Evolutionary conservation across 1,284 basidiomycete species (phyloP).

Genomic region (Ustilago bromivora): DNA sequence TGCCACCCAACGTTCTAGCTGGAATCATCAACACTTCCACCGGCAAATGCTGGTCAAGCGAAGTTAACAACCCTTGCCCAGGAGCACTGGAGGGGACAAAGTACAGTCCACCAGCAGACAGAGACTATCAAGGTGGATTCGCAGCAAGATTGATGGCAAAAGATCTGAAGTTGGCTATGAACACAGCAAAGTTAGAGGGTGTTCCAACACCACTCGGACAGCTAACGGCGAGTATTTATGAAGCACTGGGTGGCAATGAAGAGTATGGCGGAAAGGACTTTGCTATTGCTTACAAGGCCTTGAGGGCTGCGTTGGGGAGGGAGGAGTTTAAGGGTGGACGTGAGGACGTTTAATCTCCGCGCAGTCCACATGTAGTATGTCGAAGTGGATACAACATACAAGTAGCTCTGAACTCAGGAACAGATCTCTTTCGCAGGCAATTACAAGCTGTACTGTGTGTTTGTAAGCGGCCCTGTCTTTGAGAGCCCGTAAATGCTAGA

Average conservation of each 20-base stretch:
- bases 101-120: constrained; percentile 82
- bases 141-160: constrained; percentile 54
- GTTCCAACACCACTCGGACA: constrained; percentile 59
- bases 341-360: constrained; percentile 25
- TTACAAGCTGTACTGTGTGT: not conserved
- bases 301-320: constrained; percentile 50
- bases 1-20: constrained; percentile 56
- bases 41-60: constrained; percentile 80
- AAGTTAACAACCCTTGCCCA: constrained; percentile 88
- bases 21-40: constrained; percentile 66
- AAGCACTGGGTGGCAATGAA: constrained; percentile 54
- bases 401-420: too few species aligned
- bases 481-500: not conserved
- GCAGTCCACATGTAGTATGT: not conserved
- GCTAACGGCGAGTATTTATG: constrained; percentile 55
- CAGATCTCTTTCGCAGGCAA: not conserved
- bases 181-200: constrained; percentile 55
- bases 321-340: constrained; percentile 45
- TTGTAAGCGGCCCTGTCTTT: not conserved
- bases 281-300: constrained; percentile 59
- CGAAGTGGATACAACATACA: too few species aligned
- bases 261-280: constrained; percentile 60
- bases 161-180: constrained; percentile 61
- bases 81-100: constrained; percentile 74
- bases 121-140: constrained; percentile 77